Evolutionary conservation across 2,329 filamentous ascomycete genomes (phyloP), one percentile per base, ranked within the genome.

Genomic region (Microsporum ferrugineum): DNA sequence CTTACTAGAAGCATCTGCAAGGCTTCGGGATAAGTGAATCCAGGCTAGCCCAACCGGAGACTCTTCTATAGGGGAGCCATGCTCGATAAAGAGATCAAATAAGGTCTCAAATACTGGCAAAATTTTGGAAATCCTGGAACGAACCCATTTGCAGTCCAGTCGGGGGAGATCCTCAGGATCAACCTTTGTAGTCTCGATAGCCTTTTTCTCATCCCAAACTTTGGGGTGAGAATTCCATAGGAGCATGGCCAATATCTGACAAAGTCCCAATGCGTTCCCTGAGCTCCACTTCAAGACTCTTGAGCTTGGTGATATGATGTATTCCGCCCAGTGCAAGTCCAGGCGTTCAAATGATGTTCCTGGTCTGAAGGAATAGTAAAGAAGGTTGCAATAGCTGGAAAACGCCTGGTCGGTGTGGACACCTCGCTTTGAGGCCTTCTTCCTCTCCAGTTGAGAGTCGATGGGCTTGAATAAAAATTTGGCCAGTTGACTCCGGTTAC

Each of bases 71-170:
- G 58, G 49, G 12, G 34, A 55, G 6, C 23, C 34, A 23, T 39
- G 38, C 27, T 43, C 57, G 31, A n/a, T 47, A 10, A 45, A 34
- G 17, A 59, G 57, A 17, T 57, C 34, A 33, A 86, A 71, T 5
- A 84, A 72, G 1, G 74, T 74, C 66, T 84, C 80, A 17, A 86
- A 75, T 3, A 84, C 77, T 10, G 73, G 75, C n/a, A 96, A 82
- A 3, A 96, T 80, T 49, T 79, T 80, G 1, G 77, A 70, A 3
- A 87, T 77, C 63, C 89, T 89, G 62, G 83, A 86, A 59, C 92
- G 84, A 10, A 95, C 79, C 94, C 94, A 99, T 77, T 88, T 90
- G 3, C 88, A 80, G 68, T 97, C 91, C 5, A 97, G 77, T 5
- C 86, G 78, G 4, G 91, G 88, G n/a, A 99, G 78, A 63, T 96